Base-by-base conservation (phyloP, 768 basidiomycete species). In the Suillus plorans region DNA sequence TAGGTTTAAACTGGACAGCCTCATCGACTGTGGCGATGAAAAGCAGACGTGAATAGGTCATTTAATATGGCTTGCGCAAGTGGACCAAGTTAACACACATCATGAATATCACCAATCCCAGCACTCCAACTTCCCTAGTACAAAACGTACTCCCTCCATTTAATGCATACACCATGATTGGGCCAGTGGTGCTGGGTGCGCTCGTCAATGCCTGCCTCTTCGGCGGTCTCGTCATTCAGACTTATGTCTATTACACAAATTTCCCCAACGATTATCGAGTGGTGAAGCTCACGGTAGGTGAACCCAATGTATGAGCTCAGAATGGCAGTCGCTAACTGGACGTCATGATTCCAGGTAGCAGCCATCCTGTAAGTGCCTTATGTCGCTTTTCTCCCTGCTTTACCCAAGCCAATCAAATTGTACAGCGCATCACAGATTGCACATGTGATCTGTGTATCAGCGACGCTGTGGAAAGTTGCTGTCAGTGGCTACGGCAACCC, bases 151-250 rank as follows among this genome's bases (percentile, higher is more conserved):
- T 31, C 9, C 52, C 31, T 18, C 18, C 39, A 16, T 58, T 64
- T 31, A 9, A 59, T 58, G 44, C n/a, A 45, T 47, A 64, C 20
- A 7, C 12, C 41, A 42, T 64, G 41, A 31, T 66, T 37, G 69
- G 64, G n/a, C 66, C 69, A 4, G 57, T 70, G 18, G 68, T 64
- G 42, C 50, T 69, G 22, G 68, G 69, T 20, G 62, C 55, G n/a
- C 44, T 69, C n/a, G 41, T 63, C 2, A 64, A 66, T 3, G 45
- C 61, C 8, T 55, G 61, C 31, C 49, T 70, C n/a, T 69, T 70
- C 34, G 69, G 69, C 18, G 50, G 67, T 49, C 22, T 64, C 10
- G 50, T 60, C 1, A 25, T 62, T 49, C 69, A 70, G 60, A 42
- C 49, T 20, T 63, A 69, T 52, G 22, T 61, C n/a, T 70, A 70